These are phyloP conservation scores for Pestalotiopsis sp. DNA, from an alignment of 2,329 filamentous ascomycete species.

Conservation along the genomic window DNA sequence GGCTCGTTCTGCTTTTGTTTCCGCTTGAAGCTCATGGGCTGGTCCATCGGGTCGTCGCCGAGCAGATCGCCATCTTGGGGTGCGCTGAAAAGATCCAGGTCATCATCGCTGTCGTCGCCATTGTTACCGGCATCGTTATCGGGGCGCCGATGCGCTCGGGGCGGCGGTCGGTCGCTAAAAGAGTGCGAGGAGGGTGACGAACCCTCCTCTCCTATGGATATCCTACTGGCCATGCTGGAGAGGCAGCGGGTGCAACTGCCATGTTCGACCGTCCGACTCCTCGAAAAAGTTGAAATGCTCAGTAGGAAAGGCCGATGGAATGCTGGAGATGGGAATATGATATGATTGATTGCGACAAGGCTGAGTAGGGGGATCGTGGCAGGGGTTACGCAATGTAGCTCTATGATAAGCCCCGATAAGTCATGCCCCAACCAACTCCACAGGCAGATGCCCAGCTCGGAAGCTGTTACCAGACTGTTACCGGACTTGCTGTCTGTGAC, in stretches of 20 bases:
- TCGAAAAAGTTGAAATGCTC: too few relatives aligned
- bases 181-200: constrained; percentile 27
- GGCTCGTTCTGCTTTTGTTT: constrained; percentile 51
- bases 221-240: constrained; percentile 22
- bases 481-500: neutral
- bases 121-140: constrained; percentile 33
- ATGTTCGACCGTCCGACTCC: neutral
- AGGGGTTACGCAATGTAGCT: neutral
- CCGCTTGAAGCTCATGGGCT: constrained; percentile 70
- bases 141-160: constrained; percentile 13
- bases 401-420: constrained; percentile 4
- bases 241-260: constrained; percentile 1
- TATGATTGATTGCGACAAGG: neutral
- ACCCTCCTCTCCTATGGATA: constrained; percentile 28
- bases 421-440: neutral
- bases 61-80: constrained; percentile 38
- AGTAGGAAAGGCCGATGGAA: neutral
- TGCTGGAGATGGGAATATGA: neutral
- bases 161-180: constrained; percentile 16
- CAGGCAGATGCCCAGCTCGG: neutral
- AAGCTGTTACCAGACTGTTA: neutral
- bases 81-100: constrained; percentile 18
- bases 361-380: neutral
- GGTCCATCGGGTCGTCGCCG: constrained; percentile 56
- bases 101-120: constrained; percentile 22